Evolutionary conservation across 441 rosid genomes (phyloP).

Genomic region (Populus trichocarpa): DNA sequence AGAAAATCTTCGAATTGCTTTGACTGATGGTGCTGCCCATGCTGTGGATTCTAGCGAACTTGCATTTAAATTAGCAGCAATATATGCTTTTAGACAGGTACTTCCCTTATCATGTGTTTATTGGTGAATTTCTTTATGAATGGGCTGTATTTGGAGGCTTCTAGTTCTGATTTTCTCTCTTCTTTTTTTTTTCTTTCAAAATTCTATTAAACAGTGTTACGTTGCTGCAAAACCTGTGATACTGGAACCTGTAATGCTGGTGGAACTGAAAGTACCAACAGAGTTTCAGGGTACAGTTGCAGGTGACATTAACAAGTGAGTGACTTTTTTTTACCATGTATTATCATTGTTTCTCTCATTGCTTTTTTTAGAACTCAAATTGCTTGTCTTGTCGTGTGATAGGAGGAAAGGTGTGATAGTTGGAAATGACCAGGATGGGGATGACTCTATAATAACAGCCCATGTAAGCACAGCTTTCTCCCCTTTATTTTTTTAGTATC

Average conservation of each 20-base stretch:
- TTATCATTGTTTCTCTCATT: neutral
- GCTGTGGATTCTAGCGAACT: constrained; percentile 97
- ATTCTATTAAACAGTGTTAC: constrained; percentile 52
- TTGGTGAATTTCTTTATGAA: neutral
- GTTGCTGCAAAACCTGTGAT: constrained; percentile 83
- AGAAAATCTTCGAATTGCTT: constrained; percentile 72
- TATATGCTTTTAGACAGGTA: constrained; percentile 95
- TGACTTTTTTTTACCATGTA: neutral
- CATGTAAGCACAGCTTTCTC: constrained; percentile 43
- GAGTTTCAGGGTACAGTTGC: constrained; percentile 95
- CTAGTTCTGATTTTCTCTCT: neutral
- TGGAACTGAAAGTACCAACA: constrained; percentile 91
- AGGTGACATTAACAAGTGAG: constrained; percentile 97
- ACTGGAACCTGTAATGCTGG: constrained; percentile 91
- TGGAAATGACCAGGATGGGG: constrained; percentile 99
- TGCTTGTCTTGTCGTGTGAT: constrained; percentile 3
- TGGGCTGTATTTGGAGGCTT: neutral
- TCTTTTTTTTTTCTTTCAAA: too few species aligned
- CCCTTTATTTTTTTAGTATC: neutral
- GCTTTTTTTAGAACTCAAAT: constrained; percentile 7
- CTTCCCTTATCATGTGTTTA: neutral
- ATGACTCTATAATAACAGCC: constrained; percentile 79
- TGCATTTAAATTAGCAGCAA: constrained; percentile 93
- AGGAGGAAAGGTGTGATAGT: constrained; percentile 99
- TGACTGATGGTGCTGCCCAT: constrained; percentile 95